Conservation (phyloP, 23 red algal genomes). For the Rhodosorus marinus region DNA sequence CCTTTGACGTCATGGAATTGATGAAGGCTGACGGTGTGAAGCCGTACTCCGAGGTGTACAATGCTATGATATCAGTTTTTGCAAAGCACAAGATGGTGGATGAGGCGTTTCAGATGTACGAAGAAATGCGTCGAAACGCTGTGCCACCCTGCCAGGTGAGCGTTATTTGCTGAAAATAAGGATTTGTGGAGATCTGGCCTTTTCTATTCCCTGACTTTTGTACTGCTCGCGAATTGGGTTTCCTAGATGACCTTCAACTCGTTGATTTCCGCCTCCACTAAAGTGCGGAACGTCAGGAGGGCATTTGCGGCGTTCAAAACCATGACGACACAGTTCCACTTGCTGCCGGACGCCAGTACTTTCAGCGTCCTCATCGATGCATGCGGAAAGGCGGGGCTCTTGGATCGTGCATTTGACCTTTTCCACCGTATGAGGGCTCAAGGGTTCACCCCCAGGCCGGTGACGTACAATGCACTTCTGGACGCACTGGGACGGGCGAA, state of each 20-base stretch:
- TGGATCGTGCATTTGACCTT: slow-evolving; percentile 44
- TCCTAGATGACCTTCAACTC: slow-evolving; percentile 98
- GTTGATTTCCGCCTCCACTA: slow-evolving; percentile 59
- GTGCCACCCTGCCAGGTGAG: slow-evolving; percentile 52
- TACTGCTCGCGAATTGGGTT: too few species aligned
- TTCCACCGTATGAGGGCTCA: slow-evolving; percentile 36
- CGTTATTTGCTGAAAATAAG: too few species aligned
- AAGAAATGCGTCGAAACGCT: not conserved
- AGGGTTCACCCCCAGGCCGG: slow-evolving; percentile 33
- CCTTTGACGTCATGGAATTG: too few species aligned
- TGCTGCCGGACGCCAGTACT: slow-evolving; percentile 37
- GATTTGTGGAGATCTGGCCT: too few species aligned
- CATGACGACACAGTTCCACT: slow-evolving; percentile 27
- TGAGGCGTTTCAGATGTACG: not conserved
- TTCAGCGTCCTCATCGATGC: slow-evolving; percentile 79
- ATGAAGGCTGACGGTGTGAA: too few species aligned
- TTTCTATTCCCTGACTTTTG: too few species aligned
- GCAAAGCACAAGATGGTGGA: not conserved
- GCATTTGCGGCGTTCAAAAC: slow-evolving; percentile 42
- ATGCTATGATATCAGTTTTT: not conserved
- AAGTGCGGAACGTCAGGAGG: slow-evolving; percentile 23
- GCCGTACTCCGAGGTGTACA: not conserved
- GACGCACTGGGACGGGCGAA: slow-evolving; percentile 30
- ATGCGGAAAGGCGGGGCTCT: slow-evolving; percentile 37
- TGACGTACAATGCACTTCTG: slow-evolving; percentile 60